Percentiles rank a stretch among this genome's conserved stretches.
phyloP scores from a whole-genome alignment of 179 eudicot species.

The Actinidia arguta region DNA sequence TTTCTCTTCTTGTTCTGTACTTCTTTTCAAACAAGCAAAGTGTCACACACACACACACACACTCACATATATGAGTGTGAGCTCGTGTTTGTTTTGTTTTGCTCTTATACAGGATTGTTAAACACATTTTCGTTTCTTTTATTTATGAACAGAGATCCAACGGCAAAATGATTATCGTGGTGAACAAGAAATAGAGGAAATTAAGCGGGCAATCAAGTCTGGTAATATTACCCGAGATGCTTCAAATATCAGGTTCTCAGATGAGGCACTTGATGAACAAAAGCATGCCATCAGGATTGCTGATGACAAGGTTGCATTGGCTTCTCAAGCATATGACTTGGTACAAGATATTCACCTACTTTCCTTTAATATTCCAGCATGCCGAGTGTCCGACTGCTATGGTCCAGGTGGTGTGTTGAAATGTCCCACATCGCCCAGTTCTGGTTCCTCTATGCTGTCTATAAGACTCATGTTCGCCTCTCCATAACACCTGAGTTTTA shows the following conservation, averaged over 20 bases:
- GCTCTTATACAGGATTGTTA: neutral
- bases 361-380: conserved; percentile 13
- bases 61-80: neutral
- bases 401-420: too few species aligned
- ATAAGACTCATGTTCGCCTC: too few species aligned
- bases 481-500: too few species aligned
- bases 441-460: too few species aligned
- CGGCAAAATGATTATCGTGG: conserved; percentile 87
- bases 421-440: too few species aligned
- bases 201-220: conserved; percentile 63
- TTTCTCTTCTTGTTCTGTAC: neutral
- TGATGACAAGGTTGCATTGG: conserved; percentile 97
- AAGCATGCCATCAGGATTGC: conserved; percentile 96
- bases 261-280: conserved; percentile 93
- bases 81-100: conserved; percentile 3
- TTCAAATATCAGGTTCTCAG: conserved; percentile 72
- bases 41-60: neutral
- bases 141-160: conserved; percentile 53
- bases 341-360: conserved; percentile 39
- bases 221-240: conserved; percentile 68
- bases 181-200: conserved; percentile 82
- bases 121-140: neutral
- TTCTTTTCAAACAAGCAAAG: neutral
- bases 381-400: too few species aligned
- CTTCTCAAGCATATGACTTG: conserved; percentile 93